A percentile compares a stretch with the other conserved stretches of the same genome.
These are phyloP conservation scores for Fusarium irregulare DNA, from an alignment of 2,329 filamentous ascomycete species.

Conservation along the genomic window DNA sequence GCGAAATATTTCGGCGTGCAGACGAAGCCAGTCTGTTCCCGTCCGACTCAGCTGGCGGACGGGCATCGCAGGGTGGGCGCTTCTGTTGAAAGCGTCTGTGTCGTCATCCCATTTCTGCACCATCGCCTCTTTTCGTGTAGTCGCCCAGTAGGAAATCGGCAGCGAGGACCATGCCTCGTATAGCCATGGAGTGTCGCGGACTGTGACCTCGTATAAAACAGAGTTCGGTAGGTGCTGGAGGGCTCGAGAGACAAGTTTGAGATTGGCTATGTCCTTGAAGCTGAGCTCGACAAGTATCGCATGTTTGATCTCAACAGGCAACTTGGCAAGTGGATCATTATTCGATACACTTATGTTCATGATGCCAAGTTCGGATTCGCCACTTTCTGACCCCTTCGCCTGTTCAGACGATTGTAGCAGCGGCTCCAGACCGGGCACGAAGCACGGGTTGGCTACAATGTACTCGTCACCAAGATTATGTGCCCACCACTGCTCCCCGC, in stretches of 20 bases:
- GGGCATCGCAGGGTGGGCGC: background rate
- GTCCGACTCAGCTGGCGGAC: background rate
- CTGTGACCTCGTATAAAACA: slow-evolving; percentile 7
- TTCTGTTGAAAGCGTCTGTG: background rate
- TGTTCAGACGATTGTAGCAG: slow-evolving; percentile 1
- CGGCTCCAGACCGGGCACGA: slow-evolving; percentile 14
- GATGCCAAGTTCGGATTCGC: background rate
- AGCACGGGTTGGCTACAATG: slow-evolving; percentile 40
- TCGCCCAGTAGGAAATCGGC: slow-evolving; percentile 30
- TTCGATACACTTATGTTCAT: accelerated
- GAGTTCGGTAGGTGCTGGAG: slow-evolving; percentile 15
- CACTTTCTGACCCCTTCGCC: accelerated
- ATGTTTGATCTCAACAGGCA: slow-evolving; percentile 28
- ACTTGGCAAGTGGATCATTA: slow-evolving; percentile 4
- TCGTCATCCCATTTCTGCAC: background rate
- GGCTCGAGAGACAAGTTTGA: slow-evolving; percentile 18
- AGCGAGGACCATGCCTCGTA: slow-evolving; percentile 34
- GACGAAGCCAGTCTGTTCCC: slow-evolving; percentile 3
- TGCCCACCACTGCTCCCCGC: slow-evolving; percentile 19
- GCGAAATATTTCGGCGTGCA: background rate
- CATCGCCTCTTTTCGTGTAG: background rate
- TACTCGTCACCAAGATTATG: slow-evolving; percentile 29
- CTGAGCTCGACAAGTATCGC: slow-evolving; percentile 17
- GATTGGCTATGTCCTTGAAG: slow-evolving; percentile 19
- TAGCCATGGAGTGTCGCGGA: slow-evolving; percentile 29